Evolutionary conservation across 2,329 filamentous ascomycete species (phyloP).

Genomic region (Lachnellula subtilissima): DNA sequence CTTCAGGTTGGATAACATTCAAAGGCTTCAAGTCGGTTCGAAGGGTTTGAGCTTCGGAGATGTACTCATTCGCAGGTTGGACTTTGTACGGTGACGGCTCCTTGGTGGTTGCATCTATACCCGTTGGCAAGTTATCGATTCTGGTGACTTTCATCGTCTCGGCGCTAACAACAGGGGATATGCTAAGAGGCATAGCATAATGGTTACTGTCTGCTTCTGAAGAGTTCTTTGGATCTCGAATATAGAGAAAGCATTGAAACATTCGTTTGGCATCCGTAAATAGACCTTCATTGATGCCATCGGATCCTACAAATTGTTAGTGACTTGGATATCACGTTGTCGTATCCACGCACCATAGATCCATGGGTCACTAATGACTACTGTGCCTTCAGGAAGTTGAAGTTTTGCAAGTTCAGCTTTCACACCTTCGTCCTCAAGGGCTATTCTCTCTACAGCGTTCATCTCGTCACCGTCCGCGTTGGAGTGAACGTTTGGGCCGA

Average conservation of each 20-base stretch:
- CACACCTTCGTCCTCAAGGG: slow-evolving; percentile 51
- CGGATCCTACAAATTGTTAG: slow-evolving; percentile 38
- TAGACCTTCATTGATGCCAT: slow-evolving; percentile 44
- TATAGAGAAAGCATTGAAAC: slow-evolving; percentile 63
- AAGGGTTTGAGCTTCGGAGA: slow-evolving; percentile 56
- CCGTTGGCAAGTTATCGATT: slow-evolving; percentile 66
- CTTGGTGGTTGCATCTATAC: slow-evolving; percentile 54
- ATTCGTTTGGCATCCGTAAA: slow-evolving; percentile 42
- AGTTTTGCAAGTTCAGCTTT: slow-evolving; percentile 58
- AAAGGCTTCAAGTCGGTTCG: slow-evolving; percentile 60
- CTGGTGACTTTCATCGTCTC: slow-evolving; percentile 60
- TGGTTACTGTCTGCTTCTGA: slow-evolving; percentile 61
- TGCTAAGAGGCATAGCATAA: slow-evolving; percentile 62
- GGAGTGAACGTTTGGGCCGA: slow-evolving; percentile 54
- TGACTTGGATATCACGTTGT: background rate
- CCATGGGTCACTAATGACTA: slow-evolving; percentile 59
- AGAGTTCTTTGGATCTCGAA: slow-evolving; percentile 56
- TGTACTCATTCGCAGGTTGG: slow-evolving; percentile 56
- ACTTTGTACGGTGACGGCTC: slow-evolving; percentile 53
- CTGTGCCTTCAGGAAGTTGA: slow-evolving; percentile 53
- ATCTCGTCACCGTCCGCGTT: slow-evolving; percentile 58
- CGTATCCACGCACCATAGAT: slow-evolving; percentile 46
- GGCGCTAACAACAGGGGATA: slow-evolving; percentile 60
- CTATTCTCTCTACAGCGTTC: slow-evolving; percentile 50
- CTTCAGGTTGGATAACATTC: slow-evolving; percentile 60